Base-by-base conservation (phyloP, 148 eudicot genomes). In the Salicornia ramosissima region DNA sequence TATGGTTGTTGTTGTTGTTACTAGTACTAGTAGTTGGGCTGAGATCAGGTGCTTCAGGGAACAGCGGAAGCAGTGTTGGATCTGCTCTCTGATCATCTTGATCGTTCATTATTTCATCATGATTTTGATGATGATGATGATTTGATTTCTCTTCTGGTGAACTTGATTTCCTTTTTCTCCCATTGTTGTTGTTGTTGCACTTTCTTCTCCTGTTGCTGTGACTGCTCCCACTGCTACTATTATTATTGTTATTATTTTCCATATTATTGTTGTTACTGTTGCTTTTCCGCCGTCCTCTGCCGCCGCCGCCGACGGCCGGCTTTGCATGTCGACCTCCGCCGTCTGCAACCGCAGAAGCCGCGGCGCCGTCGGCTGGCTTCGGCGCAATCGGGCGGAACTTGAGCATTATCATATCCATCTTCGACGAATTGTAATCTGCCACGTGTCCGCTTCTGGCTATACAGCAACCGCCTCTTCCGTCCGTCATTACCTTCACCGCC, bases 11-110 rank as follows among this genome's bases (percentile, higher is more conserved):
- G n/a, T 36, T 36, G 8, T 36, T 36, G 40, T 36, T 36, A 36
- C 8, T 36, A 8, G 4, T 36, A 36, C 40, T 24, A 26, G 6
- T 36, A 14, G 45, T 59, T 47, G 74, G 74, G 60, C 60, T 71
- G 25, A 71, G 68, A 71, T 71, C 75, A 36, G 75, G 75, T 62
- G 75, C 68, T 36, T 71, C 75, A 12, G 75, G 75, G 16, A 71
- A 71, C 49, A 71, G 29, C 13, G 68, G 75, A 2, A 71, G 68
- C 24, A 71, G 39, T 2, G 68, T 71, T 19, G 62, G 51, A 50
- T 45, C 66, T 36, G 21, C 12, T 7, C 25, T 26, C 0, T 13
- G 26, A 34, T 52, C 42, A 46, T 46, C 50, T 12, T 46, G 50
- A 46, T 15, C 50, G 8, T 36, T 36, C 50, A 46, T 46, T 14